A percentile compares a stretch with the other conserved stretches of the same genome.
Conservation (phyloP, 169 alveolate species). For the Cytauxzoon felis region DNA sequence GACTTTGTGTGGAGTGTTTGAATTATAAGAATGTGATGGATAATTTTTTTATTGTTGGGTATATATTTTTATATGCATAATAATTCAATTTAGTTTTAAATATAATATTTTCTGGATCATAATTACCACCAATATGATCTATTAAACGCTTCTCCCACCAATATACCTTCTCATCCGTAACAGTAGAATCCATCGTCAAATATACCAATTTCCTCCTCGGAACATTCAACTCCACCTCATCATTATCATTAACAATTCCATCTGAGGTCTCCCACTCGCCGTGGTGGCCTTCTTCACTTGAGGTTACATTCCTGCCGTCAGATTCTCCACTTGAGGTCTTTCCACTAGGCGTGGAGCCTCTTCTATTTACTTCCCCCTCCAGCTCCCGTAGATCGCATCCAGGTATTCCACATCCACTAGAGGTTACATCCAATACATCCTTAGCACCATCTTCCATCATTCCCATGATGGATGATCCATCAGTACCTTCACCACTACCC, state of each 20-base stretch:
- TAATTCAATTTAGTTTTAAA: neutral
- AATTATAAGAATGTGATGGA: constrained; percentile 4
- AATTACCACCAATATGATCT: neutral
- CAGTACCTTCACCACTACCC: too few species aligned
- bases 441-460: too few species aligned
- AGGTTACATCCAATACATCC: too few species aligned
- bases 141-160: constrained; percentile 56
- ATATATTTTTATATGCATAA: neutral
- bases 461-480: too few species aligned
- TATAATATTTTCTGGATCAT: neutral
- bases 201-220: constrained; percentile 42
- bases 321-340: too few species aligned
- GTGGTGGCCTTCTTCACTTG: too few species aligned
- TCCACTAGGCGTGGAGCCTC: too few species aligned
- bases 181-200: constrained; percentile 64
- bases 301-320: too few species aligned
- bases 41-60: neutral
- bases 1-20: neutral
- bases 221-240: neutral
- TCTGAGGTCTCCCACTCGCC: too few species aligned
- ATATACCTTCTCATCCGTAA: constrained; percentile 58
- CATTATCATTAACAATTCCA: constrained; percentile 12
- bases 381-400: too few species aligned
- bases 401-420: too few species aligned
- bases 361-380: too few species aligned